Conservation (phyloP, 78 protist species). For the Monosiga brevicollis region DNA sequence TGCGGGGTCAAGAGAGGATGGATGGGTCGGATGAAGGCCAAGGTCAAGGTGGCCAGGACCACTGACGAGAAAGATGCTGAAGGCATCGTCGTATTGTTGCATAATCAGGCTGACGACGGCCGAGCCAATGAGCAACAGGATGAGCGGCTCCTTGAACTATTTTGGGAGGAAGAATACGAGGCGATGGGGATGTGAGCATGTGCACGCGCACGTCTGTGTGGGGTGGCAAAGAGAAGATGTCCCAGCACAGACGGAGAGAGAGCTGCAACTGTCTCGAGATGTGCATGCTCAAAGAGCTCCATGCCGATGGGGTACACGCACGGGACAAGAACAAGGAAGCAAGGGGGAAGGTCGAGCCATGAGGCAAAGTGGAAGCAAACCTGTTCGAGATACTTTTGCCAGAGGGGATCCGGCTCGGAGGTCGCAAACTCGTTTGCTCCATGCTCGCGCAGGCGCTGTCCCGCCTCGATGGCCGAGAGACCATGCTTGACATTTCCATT, state of each 20-base stretch:
- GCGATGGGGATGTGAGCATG: background rate
- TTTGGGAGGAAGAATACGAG: background rate
- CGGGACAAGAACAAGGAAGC: too few species aligned
- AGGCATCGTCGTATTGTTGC: constrained; percentile 48
- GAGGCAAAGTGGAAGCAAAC: background rate
- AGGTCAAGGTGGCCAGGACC: too few species aligned
- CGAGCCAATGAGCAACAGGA: background rate
- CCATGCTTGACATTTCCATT: background rate
- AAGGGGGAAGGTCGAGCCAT: background rate
- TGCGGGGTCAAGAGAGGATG: too few species aligned
- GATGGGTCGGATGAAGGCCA: background rate
- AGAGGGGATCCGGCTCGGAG: background rate
- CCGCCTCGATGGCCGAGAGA: background rate
- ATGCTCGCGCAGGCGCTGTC: background rate
- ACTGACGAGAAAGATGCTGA: constrained; percentile 23
- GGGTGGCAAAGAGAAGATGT: too few species aligned
- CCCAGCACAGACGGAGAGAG: background rate
- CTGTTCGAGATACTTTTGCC: background rate
- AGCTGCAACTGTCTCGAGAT: background rate
- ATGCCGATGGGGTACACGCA: too few species aligned
- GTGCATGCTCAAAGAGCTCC: too few species aligned
- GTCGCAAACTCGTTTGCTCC: background rate
- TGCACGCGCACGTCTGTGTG: background rate
- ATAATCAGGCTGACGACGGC: constrained; percentile 15
- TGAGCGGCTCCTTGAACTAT: constrained; percentile 14